Evolutionary conservation across 495 filamentous ascomycete genomes (phyloP).

Genomic region (Aspergillus nanangensis): DNA sequence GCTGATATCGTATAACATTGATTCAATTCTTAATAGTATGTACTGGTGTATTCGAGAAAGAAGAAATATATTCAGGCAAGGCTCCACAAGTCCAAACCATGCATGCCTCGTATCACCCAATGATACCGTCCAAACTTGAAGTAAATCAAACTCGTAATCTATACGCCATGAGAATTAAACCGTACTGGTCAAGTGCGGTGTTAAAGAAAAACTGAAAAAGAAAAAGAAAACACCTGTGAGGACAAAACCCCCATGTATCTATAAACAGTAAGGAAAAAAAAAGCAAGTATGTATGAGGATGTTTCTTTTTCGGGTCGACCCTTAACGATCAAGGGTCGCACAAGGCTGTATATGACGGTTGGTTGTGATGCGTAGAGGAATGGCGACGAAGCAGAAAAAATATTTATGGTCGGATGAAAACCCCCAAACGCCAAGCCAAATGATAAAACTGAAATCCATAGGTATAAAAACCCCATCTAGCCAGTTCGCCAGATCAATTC

Average conservation of each 20-base stretch:
- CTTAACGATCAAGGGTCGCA: too few species aligned
- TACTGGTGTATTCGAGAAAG: neutral
- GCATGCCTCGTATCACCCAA: conserved; percentile 6
- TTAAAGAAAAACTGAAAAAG: too few species aligned
- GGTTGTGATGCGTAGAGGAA: too few species aligned
- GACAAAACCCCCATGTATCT: conserved; percentile 1
- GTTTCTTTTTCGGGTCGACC: too few species aligned
- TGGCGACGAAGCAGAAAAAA: neutral
- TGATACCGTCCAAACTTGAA: conserved; percentile 10
- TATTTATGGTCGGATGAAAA: neutral
- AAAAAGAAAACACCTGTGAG: neutral
- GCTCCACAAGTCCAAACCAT: neutral
- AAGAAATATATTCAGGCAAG: conserved; percentile 6
- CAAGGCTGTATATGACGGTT: too few species aligned
- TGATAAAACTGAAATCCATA: neutral
- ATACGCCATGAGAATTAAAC: conserved; percentile 15
- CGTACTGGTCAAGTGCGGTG: conserved; percentile 1
- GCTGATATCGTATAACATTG: too few species aligned
- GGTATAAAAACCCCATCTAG: conserved; percentile 9
- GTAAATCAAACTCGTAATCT: conserved; percentile 15
- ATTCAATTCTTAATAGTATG: too few species aligned
- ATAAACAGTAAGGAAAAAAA: conserved; percentile 3
- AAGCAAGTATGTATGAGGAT: neutral
- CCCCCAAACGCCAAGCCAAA: neutral
- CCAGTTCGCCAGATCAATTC: conserved; percentile 40